Percentiles rank a stretch among this genome's conserved stretches.
phyloP scores from a whole-genome alignment of 306 rosid species.

The Gynostemma pentaphyllum region DNA sequence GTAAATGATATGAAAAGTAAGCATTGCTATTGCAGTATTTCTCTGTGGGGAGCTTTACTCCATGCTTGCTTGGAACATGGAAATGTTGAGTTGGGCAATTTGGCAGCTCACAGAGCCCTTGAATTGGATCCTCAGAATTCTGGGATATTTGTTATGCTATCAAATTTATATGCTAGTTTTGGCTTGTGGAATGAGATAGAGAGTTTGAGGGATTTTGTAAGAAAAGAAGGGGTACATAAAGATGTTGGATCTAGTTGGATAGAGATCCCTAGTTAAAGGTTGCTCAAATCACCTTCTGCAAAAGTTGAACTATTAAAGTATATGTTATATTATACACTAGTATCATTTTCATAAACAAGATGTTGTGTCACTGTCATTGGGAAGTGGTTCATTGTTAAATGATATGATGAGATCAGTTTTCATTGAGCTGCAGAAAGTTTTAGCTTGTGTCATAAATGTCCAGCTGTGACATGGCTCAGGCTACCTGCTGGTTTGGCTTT shows the following conservation, averaged over 20 bases:
- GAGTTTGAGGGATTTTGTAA: slow-evolving; percentile 39
- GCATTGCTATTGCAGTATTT: slow-evolving; percentile 24
- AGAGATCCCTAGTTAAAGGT: slow-evolving; percentile 25
- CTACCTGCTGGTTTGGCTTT: neutral
- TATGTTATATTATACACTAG: neutral
- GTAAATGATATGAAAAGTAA: slow-evolving; percentile 26
- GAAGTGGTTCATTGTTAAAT: neutral
- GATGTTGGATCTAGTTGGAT: slow-evolving; percentile 63
- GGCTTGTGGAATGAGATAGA: slow-evolving; percentile 74
- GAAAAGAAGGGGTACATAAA: slow-evolving; percentile 42
- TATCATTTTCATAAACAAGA: no score
- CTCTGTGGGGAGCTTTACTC: slow-evolving; percentile 69
- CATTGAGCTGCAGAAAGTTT: neutral
- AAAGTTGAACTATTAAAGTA: neutral
- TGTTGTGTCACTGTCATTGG: no score
- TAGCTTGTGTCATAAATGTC: neutral
- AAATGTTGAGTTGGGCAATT: slow-evolving; percentile 46
- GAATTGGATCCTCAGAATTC: slow-evolving; percentile 50
- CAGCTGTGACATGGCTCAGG: neutral
- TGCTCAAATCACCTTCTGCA: neutral
- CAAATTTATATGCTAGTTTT: slow-evolving; percentile 51
- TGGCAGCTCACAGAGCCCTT: slow-evolving; percentile 56
- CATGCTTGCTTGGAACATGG: slow-evolving; percentile 54
- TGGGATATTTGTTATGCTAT: slow-evolving; percentile 45
- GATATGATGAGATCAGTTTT: neutral